Percentiles rank a stretch among this genome's conserved stretches.
phyloP scores from a whole-genome alignment of 257 asterid genomes.

The Solanum ossicruentum region DNA sequence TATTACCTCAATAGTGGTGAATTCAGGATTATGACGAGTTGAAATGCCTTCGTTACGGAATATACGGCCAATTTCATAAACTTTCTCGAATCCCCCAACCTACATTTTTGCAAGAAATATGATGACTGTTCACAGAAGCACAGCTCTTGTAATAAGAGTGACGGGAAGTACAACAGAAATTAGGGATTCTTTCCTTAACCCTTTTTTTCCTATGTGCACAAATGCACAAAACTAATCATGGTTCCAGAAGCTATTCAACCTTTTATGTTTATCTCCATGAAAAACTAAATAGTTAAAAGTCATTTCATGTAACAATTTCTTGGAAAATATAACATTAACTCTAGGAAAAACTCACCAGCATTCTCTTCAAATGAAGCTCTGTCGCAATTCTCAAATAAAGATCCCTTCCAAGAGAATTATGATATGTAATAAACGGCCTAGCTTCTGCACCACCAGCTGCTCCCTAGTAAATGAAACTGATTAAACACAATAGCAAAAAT shows the following conservation, averaged over 20 bases:
- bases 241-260: background rate
- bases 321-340: background rate
- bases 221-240: background rate
- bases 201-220: background rate
- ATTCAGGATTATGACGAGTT: conserved; percentile 98
- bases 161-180: background rate
- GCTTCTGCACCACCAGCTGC: conserved; percentile 99
- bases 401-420: conserved; percentile 97
- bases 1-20: conserved; percentile 94
- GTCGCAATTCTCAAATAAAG: conserved; percentile 95
- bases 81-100: conserved; percentile 99
- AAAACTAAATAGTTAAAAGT: background rate
- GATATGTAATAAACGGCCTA: conserved; percentile 93
- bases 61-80: conserved; percentile 90
- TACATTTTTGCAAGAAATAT: conserved; percentile 5
- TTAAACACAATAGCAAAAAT: background rate
- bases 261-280: background rate
- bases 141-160: background rate
- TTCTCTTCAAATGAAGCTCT: conserved; percentile 96
- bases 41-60: conserved; percentile 97
- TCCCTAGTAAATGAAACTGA: conserved; percentile 49
- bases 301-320: background rate
- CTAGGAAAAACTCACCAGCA: conserved; percentile 54
- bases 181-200: background rate
- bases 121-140: background rate